Evolutionary conservation across 192 early-diverging fungal species (phyloP).

Genomic region (Gonapodya prolifera): DNA sequence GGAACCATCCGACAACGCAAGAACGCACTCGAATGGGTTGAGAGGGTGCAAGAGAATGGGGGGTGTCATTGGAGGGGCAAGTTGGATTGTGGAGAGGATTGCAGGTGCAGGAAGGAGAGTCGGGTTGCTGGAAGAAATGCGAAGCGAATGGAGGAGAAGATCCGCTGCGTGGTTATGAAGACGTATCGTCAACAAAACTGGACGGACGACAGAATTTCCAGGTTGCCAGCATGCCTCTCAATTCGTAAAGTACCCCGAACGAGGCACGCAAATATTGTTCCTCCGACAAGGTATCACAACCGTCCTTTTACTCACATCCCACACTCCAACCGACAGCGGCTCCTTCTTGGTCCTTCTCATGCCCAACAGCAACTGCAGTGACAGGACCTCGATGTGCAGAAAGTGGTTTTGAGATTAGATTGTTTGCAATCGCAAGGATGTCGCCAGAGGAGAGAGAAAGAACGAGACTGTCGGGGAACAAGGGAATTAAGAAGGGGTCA

Average conservation of each 20-base stretch:
- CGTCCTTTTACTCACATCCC: background rate
- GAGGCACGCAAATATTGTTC: too few species aligned
- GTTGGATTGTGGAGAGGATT: background rate
- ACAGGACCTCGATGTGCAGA: background rate
- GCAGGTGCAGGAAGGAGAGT: background rate
- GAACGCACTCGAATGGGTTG: background rate
- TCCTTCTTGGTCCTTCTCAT: background rate
- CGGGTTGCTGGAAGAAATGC: background rate
- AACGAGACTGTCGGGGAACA: background rate
- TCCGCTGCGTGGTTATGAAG: background rate
- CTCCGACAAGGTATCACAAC: too few species aligned
- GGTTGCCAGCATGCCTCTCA: background rate
- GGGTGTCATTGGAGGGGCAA: background rate
- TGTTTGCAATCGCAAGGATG: background rate
- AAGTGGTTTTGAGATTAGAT: background rate
- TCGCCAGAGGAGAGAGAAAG: background rate
- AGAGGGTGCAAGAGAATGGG: background rate
- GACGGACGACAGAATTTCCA: background rate
- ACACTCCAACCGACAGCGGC: background rate
- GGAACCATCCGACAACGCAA: background rate
- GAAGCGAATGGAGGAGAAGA: background rate
- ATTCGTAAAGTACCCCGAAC: background rate
- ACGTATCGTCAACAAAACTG: too few species aligned
- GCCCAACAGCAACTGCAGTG: background rate
- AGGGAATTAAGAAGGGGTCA: background rate